phyloP scores from a whole-genome alignment of 2,329 filamentous ascomycete species.

The Aspergillus sp. region DNA sequence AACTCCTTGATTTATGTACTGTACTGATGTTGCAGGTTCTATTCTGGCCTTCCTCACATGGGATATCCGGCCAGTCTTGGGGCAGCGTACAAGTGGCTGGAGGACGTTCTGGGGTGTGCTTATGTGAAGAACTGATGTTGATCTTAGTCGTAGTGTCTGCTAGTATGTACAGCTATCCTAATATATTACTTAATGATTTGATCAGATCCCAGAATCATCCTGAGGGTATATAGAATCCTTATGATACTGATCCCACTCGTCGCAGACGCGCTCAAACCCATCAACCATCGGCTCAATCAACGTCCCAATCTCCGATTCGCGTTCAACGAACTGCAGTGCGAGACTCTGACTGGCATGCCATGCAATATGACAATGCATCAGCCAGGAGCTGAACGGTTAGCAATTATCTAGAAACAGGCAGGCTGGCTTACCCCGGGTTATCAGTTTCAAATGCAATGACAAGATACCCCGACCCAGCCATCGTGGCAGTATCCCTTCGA shows the following conservation, averaged over 20 bases:
- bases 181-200: no score
- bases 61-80: slow-evolving; percentile 57
- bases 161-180: no score
- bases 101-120: slow-evolving; percentile 24
- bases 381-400: slow-evolving; percentile 4
- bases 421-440: slow-evolving; percentile 8
- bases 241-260: not conserved
- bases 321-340: slow-evolving; percentile 10
- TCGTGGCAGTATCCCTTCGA: slow-evolving; percentile 14
- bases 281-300: not conserved
- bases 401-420: not conserved
- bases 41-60: slow-evolving; percentile 63
- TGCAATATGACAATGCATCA: slow-evolving; percentile 8
- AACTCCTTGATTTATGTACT: not conserved
- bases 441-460: slow-evolving; percentile 12
- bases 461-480: slow-evolving; percentile 9
- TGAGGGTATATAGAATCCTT: not conserved
- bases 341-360: slow-evolving; percentile 12
- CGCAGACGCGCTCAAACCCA: not conserved
- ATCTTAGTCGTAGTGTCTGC: no score
- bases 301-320: slow-evolving; percentile 2
- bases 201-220: slow-evolving; percentile 5
- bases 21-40: slow-evolving; percentile 45
- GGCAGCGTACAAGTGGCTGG: slow-evolving; percentile 40
- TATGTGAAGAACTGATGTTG: not conserved